A percentile compares a stretch with the other conserved stretches of the same genome.
phyloP scores from a whole-genome alignment of 2,329 filamentous ascomycete genomes.

The Penicillium sp. region DNA sequence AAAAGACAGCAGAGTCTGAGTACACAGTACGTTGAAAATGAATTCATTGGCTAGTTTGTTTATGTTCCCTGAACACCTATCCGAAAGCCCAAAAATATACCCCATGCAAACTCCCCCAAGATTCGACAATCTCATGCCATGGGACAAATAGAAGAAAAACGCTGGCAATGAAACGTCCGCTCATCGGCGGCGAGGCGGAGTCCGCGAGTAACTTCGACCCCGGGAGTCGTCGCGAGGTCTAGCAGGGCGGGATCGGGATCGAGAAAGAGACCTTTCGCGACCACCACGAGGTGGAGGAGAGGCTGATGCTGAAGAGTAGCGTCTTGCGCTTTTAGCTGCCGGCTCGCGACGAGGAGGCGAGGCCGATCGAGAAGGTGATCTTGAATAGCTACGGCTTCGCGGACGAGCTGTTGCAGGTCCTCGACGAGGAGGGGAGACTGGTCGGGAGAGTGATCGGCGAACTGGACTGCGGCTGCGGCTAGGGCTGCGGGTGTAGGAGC shows the following conservation, averaged over 20 bases:
- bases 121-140: not conserved
- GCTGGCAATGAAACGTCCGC: not conserved
- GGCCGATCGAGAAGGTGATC: slow-evolving; percentile 38
- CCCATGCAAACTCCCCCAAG: not conserved
- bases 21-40: slow-evolving; percentile 11
- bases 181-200: slow-evolving; percentile 28
- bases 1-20: slow-evolving; percentile 9
- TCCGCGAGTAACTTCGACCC: slow-evolving; percentile 31
- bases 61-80: slow-evolving; percentile 13
- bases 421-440: slow-evolving; percentile 37
- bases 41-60: slow-evolving; percentile 7
- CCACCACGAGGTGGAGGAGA: slow-evolving; percentile 36
- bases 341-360: slow-evolving; percentile 28
- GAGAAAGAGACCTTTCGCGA: slow-evolving; percentile 26
- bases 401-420: slow-evolving; percentile 24
- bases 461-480: slow-evolving; percentile 31
- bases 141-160: not conserved
- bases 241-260: slow-evolving; percentile 32
- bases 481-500: slow-evolving; percentile 34
- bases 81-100: slow-evolving; percentile 5
- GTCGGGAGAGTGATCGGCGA: slow-evolving; percentile 39
- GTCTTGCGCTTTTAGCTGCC: slow-evolving; percentile 20
- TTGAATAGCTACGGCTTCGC: slow-evolving; percentile 36
- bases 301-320: slow-evolving; percentile 34
- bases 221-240: slow-evolving; percentile 26